Conservation (phyloP, 352 stramenopile genomes). For the Globisporangium nodosum region DNA sequence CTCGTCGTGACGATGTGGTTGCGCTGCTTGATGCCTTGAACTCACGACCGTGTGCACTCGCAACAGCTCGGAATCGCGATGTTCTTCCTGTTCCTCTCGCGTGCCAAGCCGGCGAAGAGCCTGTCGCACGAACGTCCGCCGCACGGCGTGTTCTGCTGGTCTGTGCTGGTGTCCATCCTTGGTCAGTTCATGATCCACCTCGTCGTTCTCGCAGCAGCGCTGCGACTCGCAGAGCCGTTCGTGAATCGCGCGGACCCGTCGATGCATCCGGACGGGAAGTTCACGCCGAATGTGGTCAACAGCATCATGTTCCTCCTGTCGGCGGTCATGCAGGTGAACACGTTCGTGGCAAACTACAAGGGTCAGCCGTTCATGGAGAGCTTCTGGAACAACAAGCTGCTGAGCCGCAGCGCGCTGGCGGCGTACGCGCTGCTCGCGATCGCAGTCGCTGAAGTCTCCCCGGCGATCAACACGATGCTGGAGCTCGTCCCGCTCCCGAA, state of each 20-base stretch:
- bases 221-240: slow-evolving; percentile 48
- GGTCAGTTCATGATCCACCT: slow-evolving; percentile 93
- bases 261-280: slow-evolving; percentile 73
- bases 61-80: slow-evolving; percentile 35
- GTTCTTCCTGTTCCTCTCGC: slow-evolving; percentile 54
- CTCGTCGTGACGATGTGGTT: neutral
- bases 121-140: slow-evolving; percentile 81
- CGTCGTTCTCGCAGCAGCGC: slow-evolving; percentile 47
- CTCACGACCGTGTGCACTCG: neutral
- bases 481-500: slow-evolving; percentile 36
- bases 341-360: slow-evolving; percentile 51
- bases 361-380: slow-evolving; percentile 50
- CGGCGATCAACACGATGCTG: slow-evolving; percentile 26
- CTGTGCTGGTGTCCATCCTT: slow-evolving; percentile 86
- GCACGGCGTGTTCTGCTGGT: slow-evolving; percentile 82
- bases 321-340: slow-evolving; percentile 54
- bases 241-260: slow-evolving; percentile 54
- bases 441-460: slow-evolving; percentile 24
- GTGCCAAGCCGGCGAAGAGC: slow-evolving; percentile 81
- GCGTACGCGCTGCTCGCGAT: slow-evolving; percentile 25
- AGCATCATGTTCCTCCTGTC: slow-evolving; percentile 93
- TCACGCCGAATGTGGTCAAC: slow-evolving; percentile 94
- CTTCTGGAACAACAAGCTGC: slow-evolving; percentile 34
- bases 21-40: neutral
- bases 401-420: slow-evolving; percentile 24